phyloP scores from a whole-genome alignment of 352 stramenopile genomes.

The Globisporangium apiculatum region DNA sequence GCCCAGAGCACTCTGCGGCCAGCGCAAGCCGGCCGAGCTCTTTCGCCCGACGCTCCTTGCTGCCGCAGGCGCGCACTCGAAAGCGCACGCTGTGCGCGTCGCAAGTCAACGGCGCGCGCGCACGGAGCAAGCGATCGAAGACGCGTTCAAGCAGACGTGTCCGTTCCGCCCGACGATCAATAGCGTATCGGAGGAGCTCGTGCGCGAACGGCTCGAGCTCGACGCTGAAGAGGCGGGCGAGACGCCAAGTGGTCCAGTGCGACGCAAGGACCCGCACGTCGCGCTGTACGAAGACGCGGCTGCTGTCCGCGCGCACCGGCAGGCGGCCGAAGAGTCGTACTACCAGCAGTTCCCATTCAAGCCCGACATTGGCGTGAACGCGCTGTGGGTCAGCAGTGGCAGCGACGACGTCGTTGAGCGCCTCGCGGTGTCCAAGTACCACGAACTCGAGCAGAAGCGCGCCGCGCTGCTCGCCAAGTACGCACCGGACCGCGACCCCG shows the following conservation, averaged over 20 bases:
- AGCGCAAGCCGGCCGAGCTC: constrained; percentile 46
- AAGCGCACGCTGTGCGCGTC: constrained; percentile 27
- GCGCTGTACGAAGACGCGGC: constrained; percentile 75
- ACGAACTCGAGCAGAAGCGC: constrained; percentile 55
- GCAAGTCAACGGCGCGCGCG: constrained; percentile 34
- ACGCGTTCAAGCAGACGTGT: constrained; percentile 57
- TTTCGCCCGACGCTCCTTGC: constrained; percentile 66
- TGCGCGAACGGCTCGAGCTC: constrained; percentile 56
- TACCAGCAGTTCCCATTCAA: constrained; percentile 69
- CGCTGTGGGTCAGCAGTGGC: constrained; percentile 39
- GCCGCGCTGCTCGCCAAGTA: constrained; percentile 57
- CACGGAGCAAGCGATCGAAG: constrained; percentile 48
- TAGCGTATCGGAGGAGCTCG: constrained; percentile 57
- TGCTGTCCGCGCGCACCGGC: constrained; percentile 25
- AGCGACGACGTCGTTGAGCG: constrained; percentile 55
- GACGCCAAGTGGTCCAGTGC: constrained; percentile 18
- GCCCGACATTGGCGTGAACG: constrained; percentile 70
- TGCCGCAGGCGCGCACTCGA: constrained; percentile 29
- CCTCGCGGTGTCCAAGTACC: constrained; percentile 60
- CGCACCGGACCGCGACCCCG: constrained; percentile 44
- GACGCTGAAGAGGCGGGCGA: constrained; percentile 17
- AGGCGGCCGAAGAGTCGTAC: constrained; percentile 48
- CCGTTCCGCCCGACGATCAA: constrained; percentile 76
- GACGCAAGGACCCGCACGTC: constrained; percentile 39
- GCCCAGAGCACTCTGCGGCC: constrained; percentile 28